Conservation (phyloP, 352 stramenopile genomes). For the Plasmopara viticola region DNA sequence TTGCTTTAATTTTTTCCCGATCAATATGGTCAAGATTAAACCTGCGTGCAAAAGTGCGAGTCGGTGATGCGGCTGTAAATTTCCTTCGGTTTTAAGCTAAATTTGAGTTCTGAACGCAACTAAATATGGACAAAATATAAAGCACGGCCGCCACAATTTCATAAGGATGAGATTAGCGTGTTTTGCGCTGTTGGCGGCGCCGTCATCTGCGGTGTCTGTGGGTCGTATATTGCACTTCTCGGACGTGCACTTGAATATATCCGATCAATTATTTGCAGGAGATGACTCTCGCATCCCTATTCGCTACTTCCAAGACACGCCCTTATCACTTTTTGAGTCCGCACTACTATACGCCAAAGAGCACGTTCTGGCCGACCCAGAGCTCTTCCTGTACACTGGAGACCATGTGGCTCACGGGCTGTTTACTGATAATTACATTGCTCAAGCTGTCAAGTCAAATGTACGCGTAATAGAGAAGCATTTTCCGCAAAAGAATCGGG, state of each 20-base stretch:
- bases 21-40: no score
- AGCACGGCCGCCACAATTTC: no score
- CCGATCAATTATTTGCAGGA: constrained; percentile 24
- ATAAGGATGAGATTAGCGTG: constrained; percentile 3
- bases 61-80: no score
- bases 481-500: constrained; percentile 31
- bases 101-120: no score
- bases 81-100: no score
- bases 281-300: constrained; percentile 37
- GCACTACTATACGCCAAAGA: constrained; percentile 58
- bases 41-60: no score
- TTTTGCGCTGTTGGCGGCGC: constrained; percentile 5
- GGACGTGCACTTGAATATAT: constrained; percentile 82
- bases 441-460: constrained; percentile 55
- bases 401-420: constrained; percentile 65
- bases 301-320: constrained; percentile 48
- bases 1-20: no score
- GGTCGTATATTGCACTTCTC: constrained; percentile 74
- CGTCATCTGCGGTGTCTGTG: constrained; percentile 8
- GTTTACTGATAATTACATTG: constrained; percentile 57
- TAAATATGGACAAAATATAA: no score
- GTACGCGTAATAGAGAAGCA: constrained; percentile 64
- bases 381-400: constrained; percentile 78
- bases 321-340: constrained; percentile 56
- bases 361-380: constrained; percentile 42